Evolutionary conservation across 2,329 filamentous ascomycete species (phyloP).

Genomic region (Aspergillus amoenus): DNA sequence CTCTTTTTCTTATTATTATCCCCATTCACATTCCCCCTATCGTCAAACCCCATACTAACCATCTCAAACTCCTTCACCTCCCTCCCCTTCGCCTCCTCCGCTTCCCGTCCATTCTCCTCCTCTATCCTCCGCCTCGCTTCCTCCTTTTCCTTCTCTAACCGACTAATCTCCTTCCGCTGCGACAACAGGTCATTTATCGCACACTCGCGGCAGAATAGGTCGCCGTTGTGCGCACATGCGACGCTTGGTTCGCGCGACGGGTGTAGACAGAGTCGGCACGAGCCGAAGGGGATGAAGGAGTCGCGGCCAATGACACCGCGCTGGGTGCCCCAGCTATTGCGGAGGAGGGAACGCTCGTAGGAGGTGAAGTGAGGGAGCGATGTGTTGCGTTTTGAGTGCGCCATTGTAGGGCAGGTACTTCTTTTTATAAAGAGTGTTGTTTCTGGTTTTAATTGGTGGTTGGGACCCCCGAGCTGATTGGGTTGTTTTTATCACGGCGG

Average conservation of each 20-base stretch:
- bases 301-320: constrained; percentile 84
- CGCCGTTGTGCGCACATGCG: constrained; percentile 72
- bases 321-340: constrained; percentile 76
- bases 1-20: constrained; percentile 29
- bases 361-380: constrained; percentile 91
- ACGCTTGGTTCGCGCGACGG: constrained; percentile 81
- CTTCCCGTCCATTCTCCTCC: constrained; percentile 59
- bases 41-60: constrained; percentile 67
- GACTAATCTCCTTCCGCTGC: constrained; percentile 88
- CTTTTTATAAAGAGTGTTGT: too few species aligned
- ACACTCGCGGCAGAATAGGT: constrained; percentile 95
- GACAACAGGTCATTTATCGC: constrained; percentile 86
- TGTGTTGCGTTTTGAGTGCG: constrained; percentile 75
- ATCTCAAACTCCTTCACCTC: constrained; percentile 81
- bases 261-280: constrained; percentile 83
- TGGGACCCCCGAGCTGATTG: too few species aligned
- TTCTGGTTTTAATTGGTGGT: too few species aligned
- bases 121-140: constrained; percentile 61
- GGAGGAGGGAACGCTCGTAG: constrained; percentile 80
- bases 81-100: constrained; percentile 68
- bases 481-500: too few species aligned
- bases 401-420: constrained; percentile 30
- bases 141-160: constrained; percentile 67
- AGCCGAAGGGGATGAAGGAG: constrained; percentile 87
- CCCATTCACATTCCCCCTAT: constrained; percentile 19